A percentile compares a stretch with the other conserved stretches of the same genome.
These are phyloP conservation scores for Polyplosphaeria fusca DNA, from an alignment of 495 filamentous ascomycete species.

Conservation along the genomic window DNA sequence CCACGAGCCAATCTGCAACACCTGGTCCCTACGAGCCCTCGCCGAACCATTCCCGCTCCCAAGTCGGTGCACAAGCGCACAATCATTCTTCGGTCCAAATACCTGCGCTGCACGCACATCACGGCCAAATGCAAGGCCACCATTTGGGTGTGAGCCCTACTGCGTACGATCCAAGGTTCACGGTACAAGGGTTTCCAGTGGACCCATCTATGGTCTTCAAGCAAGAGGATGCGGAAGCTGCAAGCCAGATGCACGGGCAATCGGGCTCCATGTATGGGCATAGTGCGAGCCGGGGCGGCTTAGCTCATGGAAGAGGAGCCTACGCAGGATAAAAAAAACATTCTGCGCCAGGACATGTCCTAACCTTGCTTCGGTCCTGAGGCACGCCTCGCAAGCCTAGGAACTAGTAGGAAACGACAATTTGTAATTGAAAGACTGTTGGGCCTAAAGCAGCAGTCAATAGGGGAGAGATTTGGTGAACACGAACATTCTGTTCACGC, in stretches of 20 bases:
- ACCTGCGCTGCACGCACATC: conserved; percentile 4
- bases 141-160: conserved; percentile 12
- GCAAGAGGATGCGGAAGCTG: conserved; percentile 3
- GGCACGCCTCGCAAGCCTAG: no score
- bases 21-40: conserved; percentile 17
- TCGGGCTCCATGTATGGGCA: conserved; percentile 1
- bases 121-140: conserved; percentile 20
- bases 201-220: conserved; percentile 26
- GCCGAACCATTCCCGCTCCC: conserved; percentile 1
- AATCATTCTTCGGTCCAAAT: conserved; percentile 1
- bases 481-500: no score
- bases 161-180: conserved; percentile 23
- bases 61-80: conserved; percentile 5
- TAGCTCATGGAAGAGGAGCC: conserved; percentile 13
- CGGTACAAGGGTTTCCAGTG: conserved; percentile 21
- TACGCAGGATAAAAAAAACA: conserved; percentile 21
- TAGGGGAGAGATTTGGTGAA: no score
- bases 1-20: conserved; percentile 20
- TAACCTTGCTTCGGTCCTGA: no score
- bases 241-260: conserved; percentile 14
- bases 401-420: no score
- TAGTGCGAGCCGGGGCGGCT: conserved; percentile 7
- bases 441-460: no score
- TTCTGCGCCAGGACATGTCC: no score
- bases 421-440: no score